Evolutionary conservation across 345 rosid genomes (phyloP).

Genomic region (Geranium brycei): DNA sequence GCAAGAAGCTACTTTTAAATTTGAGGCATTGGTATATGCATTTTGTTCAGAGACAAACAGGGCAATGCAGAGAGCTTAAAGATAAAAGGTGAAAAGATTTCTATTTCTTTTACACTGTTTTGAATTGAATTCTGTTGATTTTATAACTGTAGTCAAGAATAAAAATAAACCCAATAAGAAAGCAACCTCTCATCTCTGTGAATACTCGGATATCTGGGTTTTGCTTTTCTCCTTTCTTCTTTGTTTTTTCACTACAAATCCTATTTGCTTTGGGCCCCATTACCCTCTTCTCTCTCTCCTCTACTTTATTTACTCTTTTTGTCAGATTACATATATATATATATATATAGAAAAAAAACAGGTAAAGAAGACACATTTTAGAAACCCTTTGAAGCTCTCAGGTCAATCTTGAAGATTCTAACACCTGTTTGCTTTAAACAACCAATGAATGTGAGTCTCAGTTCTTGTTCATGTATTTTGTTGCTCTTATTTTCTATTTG

Average conservation of each 20-base stretch:
- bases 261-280: conserved; percentile 13
- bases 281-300: neutral
- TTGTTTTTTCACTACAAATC: neutral
- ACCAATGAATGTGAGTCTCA: conserved; percentile 9
- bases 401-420: conserved; percentile 1
- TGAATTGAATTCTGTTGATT: neutral
- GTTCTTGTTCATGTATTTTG: neutral
- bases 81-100: conserved; percentile 4
- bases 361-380: neutral
- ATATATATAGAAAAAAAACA: neutral
- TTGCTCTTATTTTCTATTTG: neutral
- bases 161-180: conserved; percentile 13
- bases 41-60: conserved; percentile 13
- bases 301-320: neutral
- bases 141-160: too few species aligned
- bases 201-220: conserved; percentile 20
- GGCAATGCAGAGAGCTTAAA: conserved; percentile 7
- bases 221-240: conserved; percentile 2
- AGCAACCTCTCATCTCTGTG: conserved; percentile 16
- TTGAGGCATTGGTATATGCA: conserved; percentile 5
- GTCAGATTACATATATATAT: too few species aligned
- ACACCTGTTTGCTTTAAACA: neutral
- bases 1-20: neutral
- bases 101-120: too few species aligned
- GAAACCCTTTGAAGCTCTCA: conserved; percentile 2